Percentiles rank a stretch among this genome's conserved stretches.
phyloP scores from a whole-genome alignment of 2,329 filamentous ascomycete species.

The Cyclaneusma minus region DNA sequence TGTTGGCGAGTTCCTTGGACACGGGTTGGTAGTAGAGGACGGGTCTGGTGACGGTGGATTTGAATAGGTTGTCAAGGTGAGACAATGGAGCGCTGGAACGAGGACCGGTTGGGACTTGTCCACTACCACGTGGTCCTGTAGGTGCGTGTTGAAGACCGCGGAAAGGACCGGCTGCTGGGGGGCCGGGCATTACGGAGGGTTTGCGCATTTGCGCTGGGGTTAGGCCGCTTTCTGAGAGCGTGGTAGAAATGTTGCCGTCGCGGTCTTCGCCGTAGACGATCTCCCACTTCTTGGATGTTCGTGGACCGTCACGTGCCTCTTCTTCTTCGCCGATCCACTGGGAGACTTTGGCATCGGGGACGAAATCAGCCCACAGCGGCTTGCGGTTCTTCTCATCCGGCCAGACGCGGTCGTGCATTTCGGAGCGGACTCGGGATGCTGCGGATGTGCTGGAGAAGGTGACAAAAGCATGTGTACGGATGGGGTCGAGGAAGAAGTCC shows the following conservation, averaged over 20 bases:
- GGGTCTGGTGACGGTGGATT: constrained; percentile 43
- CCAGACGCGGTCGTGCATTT: constrained; percentile 69
- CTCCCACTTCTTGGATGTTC: constrained; percentile 46
- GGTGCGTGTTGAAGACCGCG: constrained; percentile 8
- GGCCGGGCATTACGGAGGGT: constrained; percentile 15
- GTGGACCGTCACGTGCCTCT: constrained; percentile 23
- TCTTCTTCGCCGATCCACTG: constrained; percentile 63
- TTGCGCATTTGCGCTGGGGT: constrained; percentile 8
- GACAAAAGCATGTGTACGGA: constrained; percentile 79
- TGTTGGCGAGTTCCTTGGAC: constrained; percentile 42
- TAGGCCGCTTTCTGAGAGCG: constrained; percentile 32
- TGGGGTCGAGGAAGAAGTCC: constrained; percentile 65
- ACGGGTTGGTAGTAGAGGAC: constrained; percentile 52
- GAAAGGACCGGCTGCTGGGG: constrained; percentile 18
- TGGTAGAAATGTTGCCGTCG: constrained; percentile 37
- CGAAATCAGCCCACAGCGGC: constrained; percentile 75
- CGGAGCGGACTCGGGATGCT: constrained; percentile 61
- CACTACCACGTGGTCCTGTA: constrained; percentile 1
- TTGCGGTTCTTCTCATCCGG: constrained; percentile 77
- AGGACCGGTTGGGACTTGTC: constrained; percentile 18
- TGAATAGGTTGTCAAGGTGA: constrained; percentile 39
- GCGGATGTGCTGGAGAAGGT: constrained; percentile 52
- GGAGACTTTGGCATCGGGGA: constrained; percentile 58
- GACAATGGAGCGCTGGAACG: constrained; percentile 17
- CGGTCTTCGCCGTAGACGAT: constrained; percentile 49